Conservation (phyloP, 2,329 filamentous ascomycete genomes). For the Pseudopithomyces chartarum region DNA sequence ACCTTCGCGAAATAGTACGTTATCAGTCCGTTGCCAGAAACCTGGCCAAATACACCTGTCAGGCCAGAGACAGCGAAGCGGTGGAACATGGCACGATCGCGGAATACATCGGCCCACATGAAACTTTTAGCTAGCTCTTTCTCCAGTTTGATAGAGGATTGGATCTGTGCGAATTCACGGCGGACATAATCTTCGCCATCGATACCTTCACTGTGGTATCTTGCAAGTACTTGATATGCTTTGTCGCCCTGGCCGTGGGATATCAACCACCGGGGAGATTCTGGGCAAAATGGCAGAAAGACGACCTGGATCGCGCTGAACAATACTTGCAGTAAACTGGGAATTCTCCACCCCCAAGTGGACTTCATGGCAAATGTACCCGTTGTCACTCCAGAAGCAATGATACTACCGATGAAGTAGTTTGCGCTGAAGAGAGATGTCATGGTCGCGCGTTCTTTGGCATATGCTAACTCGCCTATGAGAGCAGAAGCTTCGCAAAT, state of each 20-base stretch:
- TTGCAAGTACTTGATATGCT: neutral
- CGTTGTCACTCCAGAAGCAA: neutral
- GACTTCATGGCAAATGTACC: neutral
- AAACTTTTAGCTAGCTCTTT: neutral
- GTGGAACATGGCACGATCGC: neutral
- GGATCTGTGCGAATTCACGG: neutral
- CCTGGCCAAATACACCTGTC: neutral
- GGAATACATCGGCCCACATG: neutral
- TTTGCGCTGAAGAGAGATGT: neutral
- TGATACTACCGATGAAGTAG: neutral
- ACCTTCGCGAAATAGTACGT: conserved; percentile 3
- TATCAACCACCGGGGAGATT: neutral
- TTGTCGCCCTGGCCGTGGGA: neutral
- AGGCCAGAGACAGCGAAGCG: neutral
- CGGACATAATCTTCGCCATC: neutral
- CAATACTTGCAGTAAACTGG: neutral
- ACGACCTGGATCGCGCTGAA: neutral
- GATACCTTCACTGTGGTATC: neutral
- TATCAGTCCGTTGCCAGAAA: neutral
- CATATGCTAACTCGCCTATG: neutral
- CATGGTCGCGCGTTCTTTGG: neutral
- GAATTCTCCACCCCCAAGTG: neutral
- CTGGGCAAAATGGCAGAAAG: neutral
- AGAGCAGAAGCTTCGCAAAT: neutral
- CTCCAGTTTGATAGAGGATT: neutral